Evolutionary conservation across 2,329 filamentous ascomycete species (phyloP).

Genomic region (Elsinoe australis): DNA sequence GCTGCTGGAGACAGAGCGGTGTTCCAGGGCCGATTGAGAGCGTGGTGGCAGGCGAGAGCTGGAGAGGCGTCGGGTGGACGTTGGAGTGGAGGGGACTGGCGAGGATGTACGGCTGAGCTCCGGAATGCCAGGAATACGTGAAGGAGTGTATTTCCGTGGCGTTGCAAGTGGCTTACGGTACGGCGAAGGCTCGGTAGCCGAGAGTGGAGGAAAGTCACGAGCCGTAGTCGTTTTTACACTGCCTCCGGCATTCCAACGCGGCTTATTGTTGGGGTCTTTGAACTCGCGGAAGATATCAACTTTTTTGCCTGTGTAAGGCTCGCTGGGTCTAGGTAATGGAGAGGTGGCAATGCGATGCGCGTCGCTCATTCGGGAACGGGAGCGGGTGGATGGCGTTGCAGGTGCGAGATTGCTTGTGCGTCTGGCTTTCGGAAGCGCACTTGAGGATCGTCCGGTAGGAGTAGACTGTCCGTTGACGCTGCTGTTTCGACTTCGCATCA

Average conservation of each 20-base stretch:
- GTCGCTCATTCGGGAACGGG: conserved; percentile 17
- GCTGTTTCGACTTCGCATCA: conserved; percentile 44
- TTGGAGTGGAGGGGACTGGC: conserved; percentile 3
- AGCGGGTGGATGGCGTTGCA: conserved; percentile 15
- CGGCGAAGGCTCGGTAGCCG: conserved; percentile 29
- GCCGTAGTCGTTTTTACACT: conserved; percentile 42
- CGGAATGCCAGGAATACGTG: neutral
- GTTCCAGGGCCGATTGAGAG: conserved; percentile 3
- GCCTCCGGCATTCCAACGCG: conserved; percentile 64
- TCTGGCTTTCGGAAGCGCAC: neutral
- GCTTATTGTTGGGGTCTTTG: conserved; percentile 47
- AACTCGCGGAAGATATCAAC: conserved; percentile 33
- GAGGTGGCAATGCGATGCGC: conserved; percentile 8
- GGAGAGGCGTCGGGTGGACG: neutral
- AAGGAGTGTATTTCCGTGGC: conserved; percentile 15
- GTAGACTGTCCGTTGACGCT: conserved; percentile 41
- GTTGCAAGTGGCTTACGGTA: conserved; percentile 27
- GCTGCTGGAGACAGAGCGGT: conserved; percentile 10
- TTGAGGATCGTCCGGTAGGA: conserved; percentile 27
- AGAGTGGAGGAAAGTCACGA: conserved; percentile 29
- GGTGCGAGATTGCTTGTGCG: conserved; percentile 10
- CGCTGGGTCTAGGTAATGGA: conserved; percentile 9
- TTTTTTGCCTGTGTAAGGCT: conserved; percentile 18
- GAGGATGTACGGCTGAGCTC: neutral
- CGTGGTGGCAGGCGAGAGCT: conserved; percentile 8